These are phyloP conservation scores for Penicillium roqueforti DNA, from an alignment of 495 filamentous ascomycete genomes.

Conservation along the genomic window DNA sequence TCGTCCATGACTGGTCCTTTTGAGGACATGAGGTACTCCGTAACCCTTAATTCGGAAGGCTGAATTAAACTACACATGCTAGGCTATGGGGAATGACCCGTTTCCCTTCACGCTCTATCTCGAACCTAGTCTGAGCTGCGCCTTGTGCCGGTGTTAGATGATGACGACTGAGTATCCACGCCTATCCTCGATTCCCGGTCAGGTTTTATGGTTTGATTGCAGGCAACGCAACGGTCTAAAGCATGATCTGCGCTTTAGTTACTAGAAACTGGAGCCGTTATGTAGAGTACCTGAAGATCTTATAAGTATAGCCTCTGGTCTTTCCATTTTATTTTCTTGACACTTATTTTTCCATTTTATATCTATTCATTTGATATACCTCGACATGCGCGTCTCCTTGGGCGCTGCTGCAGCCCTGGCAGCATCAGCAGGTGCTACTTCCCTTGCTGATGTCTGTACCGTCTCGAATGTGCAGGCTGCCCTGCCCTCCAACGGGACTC, in stretches of 20 bases:
- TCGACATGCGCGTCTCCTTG: slow-evolving; percentile 23
- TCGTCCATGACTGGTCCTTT: background rate
- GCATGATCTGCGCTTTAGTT: background rate
- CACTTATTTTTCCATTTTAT: background rate
- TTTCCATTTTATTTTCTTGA: too few species aligned
- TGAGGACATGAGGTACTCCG: background rate
- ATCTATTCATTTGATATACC: background rate
- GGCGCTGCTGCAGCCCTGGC: slow-evolving; percentile 26
- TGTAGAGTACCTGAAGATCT: background rate
- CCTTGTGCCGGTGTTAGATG: background rate
- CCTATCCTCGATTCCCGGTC: background rate
- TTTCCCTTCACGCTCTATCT: background rate
- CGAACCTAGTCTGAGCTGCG: background rate
- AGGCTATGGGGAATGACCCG: background rate
- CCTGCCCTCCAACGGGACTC: slow-evolving; percentile 33
- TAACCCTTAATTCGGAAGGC: background rate
- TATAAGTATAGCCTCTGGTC: background rate
- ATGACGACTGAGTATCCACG: background rate
- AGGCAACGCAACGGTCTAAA: background rate
- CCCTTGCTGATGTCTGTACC: slow-evolving; percentile 33
- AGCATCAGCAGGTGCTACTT: slow-evolving; percentile 25
- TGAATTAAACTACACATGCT: background rate
- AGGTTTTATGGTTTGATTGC: background rate
- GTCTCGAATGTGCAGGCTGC: slow-evolving; percentile 29
- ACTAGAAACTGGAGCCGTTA: background rate